Percentiles rank a stretch among this genome's conserved stretches.
phyloP scores from a whole-genome alignment of 192 early-diverging fungal genomes.

The Mortierella claussenii region DNA sequence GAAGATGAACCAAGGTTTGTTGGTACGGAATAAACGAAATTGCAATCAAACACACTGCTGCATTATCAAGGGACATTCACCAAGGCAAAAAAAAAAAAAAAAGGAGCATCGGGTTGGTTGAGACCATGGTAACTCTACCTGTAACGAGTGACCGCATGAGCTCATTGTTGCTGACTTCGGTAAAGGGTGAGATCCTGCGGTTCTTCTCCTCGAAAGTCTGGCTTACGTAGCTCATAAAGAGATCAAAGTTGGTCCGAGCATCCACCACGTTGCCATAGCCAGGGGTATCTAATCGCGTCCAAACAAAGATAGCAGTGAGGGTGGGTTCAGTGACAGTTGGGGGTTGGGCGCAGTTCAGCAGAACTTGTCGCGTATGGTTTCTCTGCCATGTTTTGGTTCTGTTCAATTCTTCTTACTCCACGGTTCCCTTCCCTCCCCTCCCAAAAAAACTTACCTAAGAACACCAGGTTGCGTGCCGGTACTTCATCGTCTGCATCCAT shows the following conservation, averaged over 20 bases:
- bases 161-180: conserved; percentile 49
- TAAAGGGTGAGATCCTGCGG: conserved; percentile 46
- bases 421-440: too few relatives aligned
- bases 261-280: conserved; percentile 50
- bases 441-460: conserved; percentile 47
- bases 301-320: too few relatives aligned
- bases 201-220: conserved; percentile 50
- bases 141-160: conserved; percentile 50
- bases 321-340: too few relatives aligned
- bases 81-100: not conserved
- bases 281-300: conserved; percentile 35
- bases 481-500: conserved; percentile 52
- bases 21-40: not conserved
- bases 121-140: too few relatives aligned
- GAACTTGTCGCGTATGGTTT: too few relatives aligned
- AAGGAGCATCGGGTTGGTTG: too few relatives aligned
- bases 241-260: conserved; percentile 46
- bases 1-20: not conserved
- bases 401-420: too few relatives aligned
- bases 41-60: not conserved
- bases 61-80: not conserved
- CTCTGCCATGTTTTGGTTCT: too few relatives aligned
- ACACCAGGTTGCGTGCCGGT: conserved; percentile 47
- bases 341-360: too few relatives aligned
- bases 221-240: conserved; percentile 42